Evolutionary conservation across 1,284 basidiomycete species (phyloP), one percentile per base, ranked within the genome.

Genomic region (Mycena citricolor): DNA sequence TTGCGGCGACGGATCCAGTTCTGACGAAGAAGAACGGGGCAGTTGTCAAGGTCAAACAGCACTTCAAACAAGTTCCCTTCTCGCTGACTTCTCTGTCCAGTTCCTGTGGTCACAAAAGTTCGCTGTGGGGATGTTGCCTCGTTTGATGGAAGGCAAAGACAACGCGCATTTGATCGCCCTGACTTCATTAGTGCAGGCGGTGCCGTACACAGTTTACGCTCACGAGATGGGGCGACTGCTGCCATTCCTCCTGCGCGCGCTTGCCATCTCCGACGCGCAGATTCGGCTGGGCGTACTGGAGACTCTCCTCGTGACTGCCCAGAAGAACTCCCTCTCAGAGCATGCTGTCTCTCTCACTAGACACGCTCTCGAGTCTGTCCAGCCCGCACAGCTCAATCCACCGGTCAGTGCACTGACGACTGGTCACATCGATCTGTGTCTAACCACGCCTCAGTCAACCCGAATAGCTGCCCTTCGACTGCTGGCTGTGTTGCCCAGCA

Each of bases 101-200:
- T 74, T 93, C 28, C 69, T 97, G 14, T 83, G 90, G 64, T 81
- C 84, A 24, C 95, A 99, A 62, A 90, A 85, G 63, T 86, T 90
- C 55, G 86, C 91, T 58, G 84, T 77, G 42, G 64, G 67, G 19
- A 69, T 93, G 6, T 69, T 98, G 11, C 91, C 93, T 1, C 79
- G 77, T 45, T 70, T 97, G 13, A 74, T 94, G 25, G 69, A 70
- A 0, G 86, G 86, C 4, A 82, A 54, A 49, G 73, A 63, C 6
- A 14, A 76, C 2, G 81, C 91, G 2, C 85, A 90, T 61, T 78
- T 99, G 5, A 81, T 93, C 16, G 90, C 93, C 2, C 76, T 99
- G 12, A 83, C 90, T 0, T 84, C 85, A 7, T 70, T 98, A 7
- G 79, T 98, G 44, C 85, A 83, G 38, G 77, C 86, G 6, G 77